phyloP scores from a whole-genome alignment of 345 rosid species.

The Reutealis trisperma region DNA sequence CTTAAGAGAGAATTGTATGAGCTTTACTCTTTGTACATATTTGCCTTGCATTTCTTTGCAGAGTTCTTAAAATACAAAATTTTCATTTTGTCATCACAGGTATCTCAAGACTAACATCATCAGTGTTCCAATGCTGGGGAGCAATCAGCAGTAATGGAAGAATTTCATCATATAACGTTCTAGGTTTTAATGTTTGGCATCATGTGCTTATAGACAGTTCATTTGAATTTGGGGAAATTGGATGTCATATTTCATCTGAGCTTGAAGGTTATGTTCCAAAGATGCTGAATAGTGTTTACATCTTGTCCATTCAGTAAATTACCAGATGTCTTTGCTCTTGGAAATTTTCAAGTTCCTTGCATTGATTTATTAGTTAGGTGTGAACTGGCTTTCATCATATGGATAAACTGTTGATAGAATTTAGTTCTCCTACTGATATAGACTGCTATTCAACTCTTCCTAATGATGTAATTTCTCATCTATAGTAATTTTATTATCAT shows the following conservation, averaged over 20 bases:
- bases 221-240: constrained; percentile 5
- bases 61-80: constrained; percentile 4
- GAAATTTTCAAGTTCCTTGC: constrained; percentile 18
- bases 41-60: background rate
- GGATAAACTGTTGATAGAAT: background rate
- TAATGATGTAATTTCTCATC: background rate
- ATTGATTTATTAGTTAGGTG: background rate
- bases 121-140: constrained; percentile 7
- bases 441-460: background rate
- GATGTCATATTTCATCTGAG: constrained; percentile 4
- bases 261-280: constrained; percentile 14
- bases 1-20: background rate
- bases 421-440: background rate
- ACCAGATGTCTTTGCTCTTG: constrained; percentile 5
- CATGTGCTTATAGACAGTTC: constrained; percentile 21
- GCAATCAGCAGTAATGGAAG: constrained; percentile 11
- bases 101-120: constrained; percentile 14
- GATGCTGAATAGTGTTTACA: constrained; percentile 20
- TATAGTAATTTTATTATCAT: background rate
- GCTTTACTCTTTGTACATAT: background rate
- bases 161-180: constrained; percentile 4
- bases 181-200: constrained; percentile 11
- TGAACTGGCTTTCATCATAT: background rate
- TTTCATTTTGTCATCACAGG: constrained; percentile 23
- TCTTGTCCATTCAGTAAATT: background rate